These are phyloP conservation scores for Quercus dentata DNA, from an alignment of 306 rosid species.

Conservation along the genomic window DNA sequence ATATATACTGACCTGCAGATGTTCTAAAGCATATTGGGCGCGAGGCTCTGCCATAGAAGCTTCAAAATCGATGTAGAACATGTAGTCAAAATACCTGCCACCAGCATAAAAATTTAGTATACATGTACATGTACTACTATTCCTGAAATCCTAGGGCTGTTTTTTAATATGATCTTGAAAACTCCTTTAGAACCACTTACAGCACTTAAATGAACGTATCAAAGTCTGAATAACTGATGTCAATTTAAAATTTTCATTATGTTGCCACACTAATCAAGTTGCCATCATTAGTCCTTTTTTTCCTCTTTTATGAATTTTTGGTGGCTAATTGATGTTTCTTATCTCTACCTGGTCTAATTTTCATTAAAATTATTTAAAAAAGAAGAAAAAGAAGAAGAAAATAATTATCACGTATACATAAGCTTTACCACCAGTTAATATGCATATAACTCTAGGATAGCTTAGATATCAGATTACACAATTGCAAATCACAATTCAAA, in stretches of 20 bases:
- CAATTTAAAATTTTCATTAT: too few species aligned
- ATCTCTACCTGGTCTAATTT: conserved; percentile 3
- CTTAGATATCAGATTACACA: conserved; percentile 9
- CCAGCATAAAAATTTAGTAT: background rate
- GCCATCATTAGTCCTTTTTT: background rate
- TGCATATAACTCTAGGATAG: background rate
- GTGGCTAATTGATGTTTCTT: background rate
- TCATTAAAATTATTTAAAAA: conserved; percentile 9
- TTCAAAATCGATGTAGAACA: conserved; percentile 82
- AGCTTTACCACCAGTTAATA: conserved; percentile 12
- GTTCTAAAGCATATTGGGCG: conserved; percentile 71
- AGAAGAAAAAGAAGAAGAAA: background rate
- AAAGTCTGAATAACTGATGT: too few species aligned
- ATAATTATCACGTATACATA: background rate
- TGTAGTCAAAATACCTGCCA: conserved; percentile 83
- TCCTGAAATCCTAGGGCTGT: background rate
- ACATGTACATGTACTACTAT: background rate
- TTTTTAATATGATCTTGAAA: background rate
- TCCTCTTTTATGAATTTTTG: background rate
- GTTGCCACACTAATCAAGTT: background rate
- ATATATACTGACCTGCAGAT: conserved; percentile 60
- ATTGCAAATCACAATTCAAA: conserved; percentile 10
- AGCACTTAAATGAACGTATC: too few species aligned
- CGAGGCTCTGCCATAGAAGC: conserved; percentile 91
- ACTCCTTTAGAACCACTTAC: background rate